Evolutionary conservation across 495 filamentous ascomycete species (phyloP), one percentile per base, ranked within the genome.

Genomic region (Aspergillus campestris): DNA sequence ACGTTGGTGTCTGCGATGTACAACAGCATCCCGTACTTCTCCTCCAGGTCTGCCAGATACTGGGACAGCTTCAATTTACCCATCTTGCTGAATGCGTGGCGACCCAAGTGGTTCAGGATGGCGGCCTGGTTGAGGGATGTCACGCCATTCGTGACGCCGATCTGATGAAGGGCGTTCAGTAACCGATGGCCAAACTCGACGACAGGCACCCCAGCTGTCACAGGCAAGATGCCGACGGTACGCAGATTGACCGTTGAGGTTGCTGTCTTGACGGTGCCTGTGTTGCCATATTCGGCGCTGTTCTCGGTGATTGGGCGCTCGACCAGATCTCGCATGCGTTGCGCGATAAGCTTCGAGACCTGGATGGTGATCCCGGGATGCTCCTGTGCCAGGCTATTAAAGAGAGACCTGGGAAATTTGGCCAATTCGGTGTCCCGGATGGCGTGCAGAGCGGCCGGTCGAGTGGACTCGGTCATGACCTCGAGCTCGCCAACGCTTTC

Each of bases 291-390:
- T 60, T 82, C 85, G 47, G 60, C 69, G 38, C 61, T 73, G 59
- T 73, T 84, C 54, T 83, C 87, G 28, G 77, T 72, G n/a, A 84
- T 52, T 14, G 84, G 85, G 56, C 84, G 84, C 50, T 97, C 89
- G 5, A 95, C 78, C 50, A 96, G 55, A 27, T 87, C 77, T 45
- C 91, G 77, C 92, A 97, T 98, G 8, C 94, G 79, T 33, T 90
- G 87, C 0, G 92, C 92, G 57, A 98, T 96, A 49, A 98, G 89
- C 64, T 96, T 98, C 3, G 94, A 97, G 9, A 98, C 94, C 64
- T 96, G 94, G 50, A 98, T 97, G 0, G 92, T 97, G 59, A 98
- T 96, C 12, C 89, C 94, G 6, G 94, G 91, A 58, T 98, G 94
- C 60, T 97, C 94, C 55, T 91, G 82, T 0, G 94, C 92, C 6